Percentiles rank a stretch among this genome's conserved stretches.
These are phyloP conservation scores for Chlorophyllum brunneum DNA, from an alignment of 768 basidiomycete genomes.

Conservation along the genomic window DNA sequence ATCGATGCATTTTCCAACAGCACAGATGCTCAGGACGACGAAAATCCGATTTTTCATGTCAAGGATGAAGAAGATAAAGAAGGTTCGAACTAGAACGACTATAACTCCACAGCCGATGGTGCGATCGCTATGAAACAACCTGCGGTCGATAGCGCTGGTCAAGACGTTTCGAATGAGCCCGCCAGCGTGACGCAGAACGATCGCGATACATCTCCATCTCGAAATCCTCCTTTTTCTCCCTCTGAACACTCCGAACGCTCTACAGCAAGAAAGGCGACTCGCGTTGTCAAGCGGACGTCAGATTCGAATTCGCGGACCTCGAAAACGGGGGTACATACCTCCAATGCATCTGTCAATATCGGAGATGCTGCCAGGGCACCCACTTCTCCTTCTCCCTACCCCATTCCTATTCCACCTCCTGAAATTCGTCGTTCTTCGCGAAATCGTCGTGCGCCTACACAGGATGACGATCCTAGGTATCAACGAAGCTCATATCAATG, in stretches of 20 bases:
- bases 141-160: neutral
- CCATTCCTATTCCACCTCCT: neutral
- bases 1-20: neutral
- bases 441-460: neutral
- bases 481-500: neutral
- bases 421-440: neutral
- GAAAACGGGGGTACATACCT: neutral
- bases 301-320: neutral
- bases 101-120: neutral
- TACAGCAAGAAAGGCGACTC: neutral
- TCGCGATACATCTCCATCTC: neutral
- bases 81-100: too few relatives aligned
- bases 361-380: neutral
- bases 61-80: conserved; percentile 3
- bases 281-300: neutral
- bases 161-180: neutral
- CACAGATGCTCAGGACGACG: neutral
- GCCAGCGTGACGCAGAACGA: neutral
- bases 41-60: neutral
- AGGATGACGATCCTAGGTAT: neutral
- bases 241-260: neutral
- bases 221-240: neutral
- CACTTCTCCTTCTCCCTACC: neutral
- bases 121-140: neutral
- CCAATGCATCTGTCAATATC: neutral